phyloP scores from a whole-genome alignment of 495 filamentous ascomycete genomes.

The Glonium stellatum region DNA sequence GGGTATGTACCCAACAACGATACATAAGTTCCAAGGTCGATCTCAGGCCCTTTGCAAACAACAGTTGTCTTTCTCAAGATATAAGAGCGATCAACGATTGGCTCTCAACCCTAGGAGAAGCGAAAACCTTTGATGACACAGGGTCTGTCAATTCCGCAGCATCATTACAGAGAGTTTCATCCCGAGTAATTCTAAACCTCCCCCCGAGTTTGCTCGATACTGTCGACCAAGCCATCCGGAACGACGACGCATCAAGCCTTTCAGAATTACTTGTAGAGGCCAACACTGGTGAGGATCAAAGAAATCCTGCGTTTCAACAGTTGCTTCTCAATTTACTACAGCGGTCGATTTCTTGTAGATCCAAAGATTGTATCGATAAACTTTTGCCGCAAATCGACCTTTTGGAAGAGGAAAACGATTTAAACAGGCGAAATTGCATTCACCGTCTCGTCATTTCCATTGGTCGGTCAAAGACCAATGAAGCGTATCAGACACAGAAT shows the following conservation, averaged over 20 bases:
- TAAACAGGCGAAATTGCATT: slow-evolving; percentile 88
- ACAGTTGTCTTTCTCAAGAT: slow-evolving; percentile 54
- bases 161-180: slow-evolving; percentile 62
- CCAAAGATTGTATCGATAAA: slow-evolving; percentile 58
- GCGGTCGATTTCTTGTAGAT: slow-evolving; percentile 66
- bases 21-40: slow-evolving; percentile 87
- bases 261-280: slow-evolving; percentile 51
- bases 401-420: slow-evolving; percentile 80
- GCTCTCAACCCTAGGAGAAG: slow-evolving; percentile 73
- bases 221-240: slow-evolving; percentile 69
- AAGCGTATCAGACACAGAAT: slow-evolving; percentile 39
- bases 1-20: slow-evolving; percentile 62
- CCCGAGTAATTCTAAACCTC: slow-evolving; percentile 64
- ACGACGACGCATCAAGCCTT: slow-evolving; percentile 60
- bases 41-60: slow-evolving; percentile 74
- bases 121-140: slow-evolving; percentile 61
- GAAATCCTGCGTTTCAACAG: slow-evolving; percentile 46
- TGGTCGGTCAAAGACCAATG: slow-evolving; percentile 64
- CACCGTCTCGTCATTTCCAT: slow-evolving; percentile 88
- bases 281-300: slow-evolving; percentile 46
- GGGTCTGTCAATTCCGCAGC: slow-evolving; percentile 62
- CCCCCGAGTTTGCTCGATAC: slow-evolving; percentile 58
- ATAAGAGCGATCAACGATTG: slow-evolving; percentile 82
- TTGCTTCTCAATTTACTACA: slow-evolving; percentile 76
- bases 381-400: slow-evolving; percentile 60